These are phyloP conservation scores for Cladosporium sp. DNA, from an alignment of 2,329 filamentous ascomycete genomes.

Conservation along the genomic window DNA sequence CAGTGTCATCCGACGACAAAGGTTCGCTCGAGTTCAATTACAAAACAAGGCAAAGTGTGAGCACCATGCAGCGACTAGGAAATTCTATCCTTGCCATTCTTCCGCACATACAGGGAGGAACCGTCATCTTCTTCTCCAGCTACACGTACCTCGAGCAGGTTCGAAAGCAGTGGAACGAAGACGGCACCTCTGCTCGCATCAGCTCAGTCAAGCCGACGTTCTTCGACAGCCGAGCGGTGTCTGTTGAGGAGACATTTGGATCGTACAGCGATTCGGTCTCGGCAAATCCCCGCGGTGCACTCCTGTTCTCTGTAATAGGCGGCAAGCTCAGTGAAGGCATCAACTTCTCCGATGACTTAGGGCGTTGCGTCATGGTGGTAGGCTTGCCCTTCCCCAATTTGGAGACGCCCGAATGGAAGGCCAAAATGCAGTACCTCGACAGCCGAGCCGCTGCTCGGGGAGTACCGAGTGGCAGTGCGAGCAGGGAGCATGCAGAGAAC, in stretches of 20 bases:
- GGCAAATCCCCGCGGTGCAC: slow-evolving; percentile 51
- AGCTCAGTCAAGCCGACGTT: slow-evolving; percentile 43
- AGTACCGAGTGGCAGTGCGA: slow-evolving; percentile 42
- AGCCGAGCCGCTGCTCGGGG: slow-evolving; percentile 41
- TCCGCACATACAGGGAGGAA: slow-evolving; percentile 71
- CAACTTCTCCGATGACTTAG: slow-evolving; percentile 89
- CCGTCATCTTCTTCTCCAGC: slow-evolving; percentile 93
- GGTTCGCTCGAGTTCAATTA: slow-evolving; percentile 80
- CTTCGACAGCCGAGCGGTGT: slow-evolving; percentile 46
- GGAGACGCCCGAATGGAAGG: slow-evolving; percentile 84
- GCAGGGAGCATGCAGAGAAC: slow-evolving; percentile 84
- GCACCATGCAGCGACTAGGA: slow-evolving; percentile 66
- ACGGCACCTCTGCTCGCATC: slow-evolving; percentile 23
- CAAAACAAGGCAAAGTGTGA: slow-evolving; percentile 61
- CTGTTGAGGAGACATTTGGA: slow-evolving; percentile 63
- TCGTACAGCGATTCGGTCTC: slow-evolving; percentile 65
- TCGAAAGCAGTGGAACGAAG: slow-evolving; percentile 35
- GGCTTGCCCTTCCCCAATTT: slow-evolving; percentile 91
- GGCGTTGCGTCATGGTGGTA: slow-evolving; percentile 83
- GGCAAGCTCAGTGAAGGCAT: slow-evolving; percentile 96
- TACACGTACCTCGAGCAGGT: slow-evolving; percentile 84
- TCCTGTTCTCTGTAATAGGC: slow-evolving; percentile 85
- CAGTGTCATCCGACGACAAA: slow-evolving; percentile 49
- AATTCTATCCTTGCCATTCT: slow-evolving; percentile 65
- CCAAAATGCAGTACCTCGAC: slow-evolving; percentile 82